Evolutionary conservation across 306 rosid species (phyloP), one percentile per base, ranked within the genome.

Genomic region (Casuarina cunninghamiana): DNA sequence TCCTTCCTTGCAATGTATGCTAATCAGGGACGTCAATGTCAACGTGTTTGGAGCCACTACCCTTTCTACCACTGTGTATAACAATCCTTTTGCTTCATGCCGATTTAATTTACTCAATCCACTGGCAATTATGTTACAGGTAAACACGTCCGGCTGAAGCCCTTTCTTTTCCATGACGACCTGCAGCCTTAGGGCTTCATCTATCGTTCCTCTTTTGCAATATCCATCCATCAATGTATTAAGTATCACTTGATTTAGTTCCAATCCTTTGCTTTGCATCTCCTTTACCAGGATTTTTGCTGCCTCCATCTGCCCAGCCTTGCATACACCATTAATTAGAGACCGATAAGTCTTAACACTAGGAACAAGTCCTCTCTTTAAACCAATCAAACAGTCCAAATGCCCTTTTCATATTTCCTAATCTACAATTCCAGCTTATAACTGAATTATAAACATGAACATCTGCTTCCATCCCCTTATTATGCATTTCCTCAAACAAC

Each of bases 1-100:
- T 58, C 96, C 94, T 87, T 94, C 97, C 86, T 94, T 89, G 86
- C 98, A 88, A 82, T 81, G 84, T 78, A 90, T 90, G 82, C 89
- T 94, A 73, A 94, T 80, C 84, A 89, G 81, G 48, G 73, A 85
- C 75, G 89, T 87, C 79, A 82, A 90, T 21, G 84, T 86, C 75
- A 92, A 92, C 38, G 76, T 65, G 67, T 88, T 90, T 2, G 87
- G 89, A 73, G 86, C 68, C 74, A 89, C 88, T 46, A 91, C 96
- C 26, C 26, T 21, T 21, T 92, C 97, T 44, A 35, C 88, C 98
- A 92, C 90, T 72, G 84, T 72, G 71, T 76, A 69, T 82, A 94
- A 82, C 55, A 76, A 67, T 38, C 55, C 75, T 89, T 87, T 94
- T 4, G 98, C 96, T 8, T 85, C 91, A 58, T 72, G 86, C 81